Percentiles rank a stretch among this genome's conserved stretches.
These are phyloP conservation scores for Kregervanrija delftensis DNA, from an alignment of 805 yeast genomes.

Conservation along the genomic window DNA sequence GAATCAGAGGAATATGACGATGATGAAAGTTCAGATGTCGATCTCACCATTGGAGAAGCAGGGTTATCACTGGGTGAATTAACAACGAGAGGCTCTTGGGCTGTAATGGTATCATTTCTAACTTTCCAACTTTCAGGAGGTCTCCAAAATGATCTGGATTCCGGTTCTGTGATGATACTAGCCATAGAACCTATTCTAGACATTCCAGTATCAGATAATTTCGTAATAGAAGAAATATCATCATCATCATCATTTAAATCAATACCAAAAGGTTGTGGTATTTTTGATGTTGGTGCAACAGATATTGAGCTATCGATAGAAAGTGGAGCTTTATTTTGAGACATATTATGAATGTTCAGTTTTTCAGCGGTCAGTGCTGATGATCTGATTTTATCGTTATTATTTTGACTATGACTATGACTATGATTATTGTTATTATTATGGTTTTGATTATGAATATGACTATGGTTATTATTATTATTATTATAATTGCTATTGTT, in stretches of 20 bases:
- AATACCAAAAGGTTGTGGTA: slow-evolving; percentile 11
- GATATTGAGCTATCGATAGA: no score
- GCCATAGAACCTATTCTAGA: slow-evolving; percentile 19
- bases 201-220: slow-evolving; percentile 12
- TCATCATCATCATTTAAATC: slow-evolving; percentile 20
- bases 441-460: no score
- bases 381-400: no score
- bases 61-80: not conserved
- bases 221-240: slow-evolving; percentile 16
- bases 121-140: slow-evolving; percentile 64
- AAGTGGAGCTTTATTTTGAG: no score
- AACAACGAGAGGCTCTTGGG: not conserved
- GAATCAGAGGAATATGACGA: not conserved
- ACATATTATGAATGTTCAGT: no score
- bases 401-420: no score
- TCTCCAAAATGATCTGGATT: slow-evolving; percentile 31
- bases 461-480: no score
- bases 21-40: not conserved
- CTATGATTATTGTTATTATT: no score
- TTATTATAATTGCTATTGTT: no score
- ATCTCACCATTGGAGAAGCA: not conserved
- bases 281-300: no score
- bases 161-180: slow-evolving; percentile 10
- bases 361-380: no score
- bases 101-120: slow-evolving; percentile 23